A percentile compares a stretch with the other conserved stretches of the same genome.
phyloP scores from a whole-genome alignment of 495 filamentous ascomycete species.

The Hyaloscypha finlandica region DNA sequence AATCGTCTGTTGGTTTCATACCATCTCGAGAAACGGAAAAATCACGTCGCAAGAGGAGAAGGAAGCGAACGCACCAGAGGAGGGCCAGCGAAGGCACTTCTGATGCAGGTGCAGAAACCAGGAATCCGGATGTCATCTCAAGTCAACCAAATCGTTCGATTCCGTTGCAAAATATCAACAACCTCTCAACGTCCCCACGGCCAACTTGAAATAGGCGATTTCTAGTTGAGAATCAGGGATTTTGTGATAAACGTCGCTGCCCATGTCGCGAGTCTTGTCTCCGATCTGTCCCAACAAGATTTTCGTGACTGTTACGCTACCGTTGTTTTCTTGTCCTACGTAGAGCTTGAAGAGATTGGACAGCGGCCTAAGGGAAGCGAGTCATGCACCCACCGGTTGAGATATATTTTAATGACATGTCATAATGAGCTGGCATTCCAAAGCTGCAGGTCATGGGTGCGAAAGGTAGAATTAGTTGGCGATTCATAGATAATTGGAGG shows the following conservation, averaged over 20 bases:
- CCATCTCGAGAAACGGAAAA: neutral
- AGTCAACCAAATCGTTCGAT: neutral
- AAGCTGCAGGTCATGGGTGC: neutral
- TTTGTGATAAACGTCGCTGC: neutral
- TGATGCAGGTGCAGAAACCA: neutral
- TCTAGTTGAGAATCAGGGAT: neutral
- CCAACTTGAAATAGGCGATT: neutral
- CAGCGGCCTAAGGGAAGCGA: neutral
- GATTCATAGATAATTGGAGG: neutral
- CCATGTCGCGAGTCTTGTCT: neutral
- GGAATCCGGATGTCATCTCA: neutral
- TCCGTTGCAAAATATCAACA: neutral
- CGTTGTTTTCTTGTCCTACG: neutral
- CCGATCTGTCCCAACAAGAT: neutral
- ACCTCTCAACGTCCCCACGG: neutral
- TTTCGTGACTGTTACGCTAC: too few relatives aligned
- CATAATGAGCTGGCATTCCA: conserved; percentile 1
- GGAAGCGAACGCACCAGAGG: neutral
- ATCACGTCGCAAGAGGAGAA: neutral
- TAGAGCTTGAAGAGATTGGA: neutral
- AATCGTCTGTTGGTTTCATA: conserved; percentile 38
- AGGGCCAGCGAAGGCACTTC: neutral
- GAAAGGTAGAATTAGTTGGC: neutral
- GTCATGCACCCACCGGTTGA: neutral
- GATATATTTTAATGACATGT: neutral